phyloP scores from a whole-genome alignment of 2,329 filamentous ascomycete species.

The Rhinocladiella similis region DNA sequence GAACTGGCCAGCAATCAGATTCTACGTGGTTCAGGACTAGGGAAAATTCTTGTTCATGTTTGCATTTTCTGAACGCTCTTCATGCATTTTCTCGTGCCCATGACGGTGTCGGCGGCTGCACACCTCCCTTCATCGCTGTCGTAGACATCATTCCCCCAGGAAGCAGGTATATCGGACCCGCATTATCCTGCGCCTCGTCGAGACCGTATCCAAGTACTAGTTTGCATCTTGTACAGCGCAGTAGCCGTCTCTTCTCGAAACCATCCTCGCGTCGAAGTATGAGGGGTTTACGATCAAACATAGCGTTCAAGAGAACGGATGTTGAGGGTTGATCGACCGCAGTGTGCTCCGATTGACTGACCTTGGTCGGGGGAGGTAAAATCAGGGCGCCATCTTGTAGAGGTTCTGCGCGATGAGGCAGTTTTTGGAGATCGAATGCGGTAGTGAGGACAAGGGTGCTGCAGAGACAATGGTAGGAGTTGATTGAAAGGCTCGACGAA shows the following conservation, averaged over 20 bases:
- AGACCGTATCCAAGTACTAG: slow-evolving; percentile 64
- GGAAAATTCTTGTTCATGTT: not conserved
- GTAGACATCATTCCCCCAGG: slow-evolving; percentile 61
- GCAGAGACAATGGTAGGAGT: slow-evolving; percentile 64
- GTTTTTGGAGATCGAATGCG: slow-evolving; percentile 51
- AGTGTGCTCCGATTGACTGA: slow-evolving; percentile 25
- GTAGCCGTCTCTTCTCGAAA: slow-evolving; percentile 64
- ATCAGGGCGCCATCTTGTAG: slow-evolving; percentile 58
- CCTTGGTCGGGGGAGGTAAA: slow-evolving; percentile 49
- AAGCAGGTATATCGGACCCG: slow-evolving; percentile 55
- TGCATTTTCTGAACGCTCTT: slow-evolving; percentile 20
- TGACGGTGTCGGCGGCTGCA: slow-evolving; percentile 27
- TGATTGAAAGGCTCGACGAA: not conserved
- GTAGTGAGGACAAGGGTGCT: slow-evolving; percentile 63
- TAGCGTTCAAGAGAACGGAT: slow-evolving; percentile 50
- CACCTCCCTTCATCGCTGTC: slow-evolving; percentile 52
- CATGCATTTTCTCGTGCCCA: slow-evolving; percentile 31
- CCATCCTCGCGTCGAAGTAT: slow-evolving; percentile 61
- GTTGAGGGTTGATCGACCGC: slow-evolving; percentile 21
- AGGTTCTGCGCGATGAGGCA: slow-evolving; percentile 54
- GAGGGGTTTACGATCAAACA: slow-evolving; percentile 49
- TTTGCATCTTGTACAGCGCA: slow-evolving; percentile 62
- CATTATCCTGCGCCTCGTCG: slow-evolving; percentile 47
- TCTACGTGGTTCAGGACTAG: slow-evolving; percentile 9
- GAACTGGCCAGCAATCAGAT: not conserved